Evolutionary conservation across 306 rosid species (phyloP), one percentile per base, ranked within the genome.

Genomic region (Ormosia semicastrata): DNA sequence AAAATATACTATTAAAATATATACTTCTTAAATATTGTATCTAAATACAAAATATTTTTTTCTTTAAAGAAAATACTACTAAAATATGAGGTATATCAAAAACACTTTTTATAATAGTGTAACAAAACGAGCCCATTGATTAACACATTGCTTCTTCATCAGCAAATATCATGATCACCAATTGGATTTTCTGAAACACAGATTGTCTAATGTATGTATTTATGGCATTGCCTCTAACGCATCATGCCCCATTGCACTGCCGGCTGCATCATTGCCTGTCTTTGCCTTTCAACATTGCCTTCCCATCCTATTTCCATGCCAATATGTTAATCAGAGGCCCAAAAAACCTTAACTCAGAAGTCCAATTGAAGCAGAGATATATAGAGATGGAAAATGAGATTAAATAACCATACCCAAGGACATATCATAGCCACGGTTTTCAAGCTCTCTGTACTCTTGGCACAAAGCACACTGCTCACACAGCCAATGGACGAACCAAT

Each of bases 391-490:
- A 64, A 17, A 62, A 33, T 4, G 2, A 24, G 24, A 24, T 24
- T 24, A 24, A 24, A 24, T 24, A 24, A 24, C 24, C 24, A 24
- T 41, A 77, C 86, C 90, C 7, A 83, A 81, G 18, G 91, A 84
- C 91, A 84, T 84, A 75, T 81, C 81, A 15, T 86, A 79, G 49
- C 93, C 91, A 2, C 77, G 87, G 76, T 77, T 74, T 34, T 82
- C 79, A 67, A 90, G 90, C 47, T 88, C 74, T 13, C 91, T 56
- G 14, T 86, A 86, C 62, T 88, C 90, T 73, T 90, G 91, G 82
- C 91, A 88, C 70, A 90, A 59, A 41, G 88, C 83, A 40, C 91
- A 90, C 6, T 30, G 46, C 77, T 85, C 75, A 58, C 89, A 87
- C 3, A 63, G 52, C 30, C 81, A 76, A 76, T 87, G 87, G 72